Evolutionary conservation across 2,329 filamentous ascomycete genomes (phyloP).

Genomic region (Myrmaecium sp.): DNA sequence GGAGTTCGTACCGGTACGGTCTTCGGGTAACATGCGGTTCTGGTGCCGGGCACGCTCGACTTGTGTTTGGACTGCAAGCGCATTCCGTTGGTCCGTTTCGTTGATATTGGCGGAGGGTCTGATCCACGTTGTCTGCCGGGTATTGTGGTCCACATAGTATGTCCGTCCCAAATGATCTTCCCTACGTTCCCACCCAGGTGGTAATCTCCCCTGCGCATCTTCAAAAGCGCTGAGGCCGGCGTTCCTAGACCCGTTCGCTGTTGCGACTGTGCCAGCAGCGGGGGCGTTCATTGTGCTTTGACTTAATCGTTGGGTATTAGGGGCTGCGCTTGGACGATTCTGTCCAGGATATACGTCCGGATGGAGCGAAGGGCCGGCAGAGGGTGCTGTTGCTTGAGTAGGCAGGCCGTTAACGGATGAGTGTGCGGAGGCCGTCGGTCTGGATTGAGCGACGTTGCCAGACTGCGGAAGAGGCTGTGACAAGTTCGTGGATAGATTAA

Average conservation of each 20-base stretch:
- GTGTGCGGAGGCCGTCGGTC: conserved; percentile 23
- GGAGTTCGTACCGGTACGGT: conserved; percentile 83
- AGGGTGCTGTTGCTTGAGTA: conserved; percentile 11
- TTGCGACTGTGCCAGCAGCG: conserved; percentile 15
- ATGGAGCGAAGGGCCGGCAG: conserved; percentile 14
- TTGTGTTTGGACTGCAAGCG: conserved; percentile 80
- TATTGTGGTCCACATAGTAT: conserved; percentile 98
- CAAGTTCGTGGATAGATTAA: conserved; percentile 89
- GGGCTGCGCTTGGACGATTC: conserved; percentile 11
- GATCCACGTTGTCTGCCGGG: conserved; percentile 90
- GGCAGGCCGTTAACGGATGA: conserved; percentile 22
- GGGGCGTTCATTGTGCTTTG: conserved; percentile 8
- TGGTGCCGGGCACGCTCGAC: conserved; percentile 87
- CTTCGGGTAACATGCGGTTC: conserved; percentile 87
- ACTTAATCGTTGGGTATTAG: conserved; percentile 10
- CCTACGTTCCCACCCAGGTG: conserved; percentile 85
- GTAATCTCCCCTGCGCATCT: conserved; percentile 82
- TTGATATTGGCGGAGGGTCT: conserved; percentile 67
- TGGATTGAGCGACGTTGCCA: conserved; percentile 15
- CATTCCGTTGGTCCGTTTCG: conserved; percentile 56
- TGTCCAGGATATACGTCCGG: conserved; percentile 20
- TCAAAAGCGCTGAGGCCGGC: conserved; percentile 75
- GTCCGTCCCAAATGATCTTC: conserved; percentile 91
- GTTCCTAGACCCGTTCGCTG: conserved; percentile 25
- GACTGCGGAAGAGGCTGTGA: conserved; percentile 46